Evolutionary conservation across 1,139 yeast genomes (phyloP).

Genomic region (Yamadazyma songkhlaensis): DNA sequence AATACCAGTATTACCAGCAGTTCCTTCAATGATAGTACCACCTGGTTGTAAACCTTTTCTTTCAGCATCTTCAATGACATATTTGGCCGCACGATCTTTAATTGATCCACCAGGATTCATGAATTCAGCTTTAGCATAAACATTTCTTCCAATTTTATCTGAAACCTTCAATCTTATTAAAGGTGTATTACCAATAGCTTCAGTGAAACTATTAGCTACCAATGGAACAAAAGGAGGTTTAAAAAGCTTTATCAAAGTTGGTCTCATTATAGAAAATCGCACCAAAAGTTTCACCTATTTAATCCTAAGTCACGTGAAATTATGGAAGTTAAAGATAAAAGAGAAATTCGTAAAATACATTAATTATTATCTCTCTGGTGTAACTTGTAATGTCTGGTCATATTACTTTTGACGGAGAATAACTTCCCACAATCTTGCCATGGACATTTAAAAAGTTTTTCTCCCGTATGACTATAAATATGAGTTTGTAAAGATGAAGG

Average conservation of each 20-base stretch:
- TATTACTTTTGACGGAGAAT: slow-evolving; percentile 78
- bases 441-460: slow-evolving; percentile 71
- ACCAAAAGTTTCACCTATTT: no score
- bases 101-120: slow-evolving; percentile 96
- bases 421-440: slow-evolving; percentile 64
- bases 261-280: slow-evolving; percentile 2
- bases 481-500: slow-evolving; percentile 83
- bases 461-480: slow-evolving; percentile 83
- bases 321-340: no score
- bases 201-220: slow-evolving; percentile 64
- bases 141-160: slow-evolving; percentile 63
- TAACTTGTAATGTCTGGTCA: slow-evolving; percentile 72
- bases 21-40: slow-evolving; percentile 53
- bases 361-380: slow-evolving; percentile 43
- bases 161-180: slow-evolving; percentile 63
- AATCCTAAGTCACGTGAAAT: no score
- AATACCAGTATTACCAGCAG: slow-evolving; percentile 77
- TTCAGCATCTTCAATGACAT: slow-evolving; percentile 78
- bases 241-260: slow-evolving; percentile 1
- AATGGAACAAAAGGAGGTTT: slow-evolving; percentile 56
- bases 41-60: slow-evolving; percentile 63
- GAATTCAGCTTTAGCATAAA: slow-evolving; percentile 86
- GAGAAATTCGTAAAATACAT: neutral
- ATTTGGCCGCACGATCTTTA: slow-evolving; percentile 87
- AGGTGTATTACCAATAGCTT: slow-evolving; percentile 88